A percentile compares a stretch with the other conserved stretches of the same genome.
Evolutionary conservation across 306 rosid species (phyloP).

Genomic region (Cotoneaster glaucophyllus): DNA sequence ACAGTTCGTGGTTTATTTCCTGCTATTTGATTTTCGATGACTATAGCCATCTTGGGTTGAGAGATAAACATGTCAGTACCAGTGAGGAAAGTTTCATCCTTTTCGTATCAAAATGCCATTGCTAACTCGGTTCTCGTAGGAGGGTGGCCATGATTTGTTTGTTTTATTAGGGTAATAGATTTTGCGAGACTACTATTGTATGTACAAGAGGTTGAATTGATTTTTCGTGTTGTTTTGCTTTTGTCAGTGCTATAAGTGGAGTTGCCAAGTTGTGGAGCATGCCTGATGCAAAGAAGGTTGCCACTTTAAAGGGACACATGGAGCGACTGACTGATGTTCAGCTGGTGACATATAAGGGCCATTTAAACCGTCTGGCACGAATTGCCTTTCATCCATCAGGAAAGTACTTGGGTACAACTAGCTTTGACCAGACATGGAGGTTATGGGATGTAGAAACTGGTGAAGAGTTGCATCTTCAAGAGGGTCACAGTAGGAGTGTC

Average conservation of each 20-base stretch:
- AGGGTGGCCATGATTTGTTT: not conserved
- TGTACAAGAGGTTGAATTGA: not conserved
- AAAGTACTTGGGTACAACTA: slow-evolving; percentile 84
- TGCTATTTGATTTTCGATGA: not conserved
- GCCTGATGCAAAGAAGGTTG: slow-evolving; percentile 60
- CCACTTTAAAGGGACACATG: slow-evolving; percentile 76
- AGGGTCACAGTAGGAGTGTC: slow-evolving; percentile 91
- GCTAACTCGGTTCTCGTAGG: not conserved
- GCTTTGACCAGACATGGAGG: slow-evolving; percentile 98
- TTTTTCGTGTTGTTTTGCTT: slow-evolving; percentile 22
- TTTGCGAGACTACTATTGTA: not conserved
- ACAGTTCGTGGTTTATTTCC: not conserved
- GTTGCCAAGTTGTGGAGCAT: slow-evolving; percentile 84
- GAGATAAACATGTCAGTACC: not conserved
- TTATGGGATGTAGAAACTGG: slow-evolving; percentile 89
- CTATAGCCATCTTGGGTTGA: not conserved
- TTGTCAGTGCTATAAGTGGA: slow-evolving; percentile 64
- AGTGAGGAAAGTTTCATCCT: not conserved
- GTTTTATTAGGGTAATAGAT: not conserved
- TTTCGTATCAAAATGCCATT: not conserved
- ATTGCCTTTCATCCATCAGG: slow-evolving; percentile 95
- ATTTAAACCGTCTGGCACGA: slow-evolving; percentile 94
- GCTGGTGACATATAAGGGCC: slow-evolving; percentile 72
- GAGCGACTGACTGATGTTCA: slow-evolving; percentile 82
- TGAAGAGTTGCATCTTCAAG: slow-evolving; percentile 91